A percentile compares a stretch with the other conserved stretches of the same genome.
These are phyloP conservation scores for Colletotrichum ledebouriae DNA, from an alignment of 2,329 filamentous ascomycete species.

Conservation along the genomic window DNA sequence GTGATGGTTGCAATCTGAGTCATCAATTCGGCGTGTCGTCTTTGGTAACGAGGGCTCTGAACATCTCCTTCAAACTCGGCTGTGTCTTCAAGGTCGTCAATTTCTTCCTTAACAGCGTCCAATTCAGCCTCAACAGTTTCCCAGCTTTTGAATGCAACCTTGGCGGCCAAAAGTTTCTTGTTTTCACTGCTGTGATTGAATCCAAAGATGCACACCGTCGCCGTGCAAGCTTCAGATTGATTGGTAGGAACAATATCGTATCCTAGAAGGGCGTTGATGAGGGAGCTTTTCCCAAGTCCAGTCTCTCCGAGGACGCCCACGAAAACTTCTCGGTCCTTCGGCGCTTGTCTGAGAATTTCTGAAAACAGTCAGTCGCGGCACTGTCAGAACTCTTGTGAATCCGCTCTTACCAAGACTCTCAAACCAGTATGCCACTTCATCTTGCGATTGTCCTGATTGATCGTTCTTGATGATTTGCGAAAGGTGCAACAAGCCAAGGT, in stretches of 20 bases:
- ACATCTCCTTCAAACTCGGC: background rate
- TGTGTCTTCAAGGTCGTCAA: conserved; percentile 16
- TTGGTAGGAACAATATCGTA: conserved; percentile 36
- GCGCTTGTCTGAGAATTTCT: background rate
- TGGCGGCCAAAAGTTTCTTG: conserved; percentile 7
- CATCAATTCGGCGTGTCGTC: conserved; percentile 1
- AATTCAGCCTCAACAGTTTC: conserved; percentile 41
- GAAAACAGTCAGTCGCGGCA: background rate
- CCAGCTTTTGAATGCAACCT: conserved; percentile 38
- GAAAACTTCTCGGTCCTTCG: conserved; percentile 9
- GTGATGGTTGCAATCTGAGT: background rate
- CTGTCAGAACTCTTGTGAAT: background rate
- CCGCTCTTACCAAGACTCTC: background rate
- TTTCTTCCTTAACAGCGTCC: conserved; percentile 24
- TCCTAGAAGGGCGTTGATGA: conserved; percentile 40
- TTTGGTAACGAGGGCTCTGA: background rate
- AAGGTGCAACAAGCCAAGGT: background rate
- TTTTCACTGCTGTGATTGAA: background rate
- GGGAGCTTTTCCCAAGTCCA: conserved; percentile 41
- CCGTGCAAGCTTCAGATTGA: conserved; percentile 43
- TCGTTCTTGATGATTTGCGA: background rate
- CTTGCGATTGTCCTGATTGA: background rate
- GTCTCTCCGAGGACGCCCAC: conserved; percentile 40
- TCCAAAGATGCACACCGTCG: conserved; percentile 41
- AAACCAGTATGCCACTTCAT: background rate